Evolutionary conservation across 352 stramenopile genomes (phyloP).

Genomic region (Achlya hypogyna): DNA sequence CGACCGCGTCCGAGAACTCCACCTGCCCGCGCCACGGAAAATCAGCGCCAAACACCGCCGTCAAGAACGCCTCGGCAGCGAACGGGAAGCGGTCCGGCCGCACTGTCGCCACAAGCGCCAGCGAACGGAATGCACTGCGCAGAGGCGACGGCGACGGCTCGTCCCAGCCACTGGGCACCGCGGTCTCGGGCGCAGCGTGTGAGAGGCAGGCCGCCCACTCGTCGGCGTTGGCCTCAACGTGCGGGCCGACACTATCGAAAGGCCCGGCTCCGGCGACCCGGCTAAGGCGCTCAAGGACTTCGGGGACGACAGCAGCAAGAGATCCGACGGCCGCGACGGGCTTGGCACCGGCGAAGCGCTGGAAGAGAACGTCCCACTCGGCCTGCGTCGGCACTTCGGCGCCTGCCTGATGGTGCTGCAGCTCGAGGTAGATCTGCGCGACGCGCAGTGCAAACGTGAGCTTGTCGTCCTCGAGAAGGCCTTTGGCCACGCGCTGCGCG

Average conservation of each 20-base stretch:
- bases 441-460: slow-evolving; percentile 97
- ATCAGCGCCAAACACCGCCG: slow-evolving; percentile 76
- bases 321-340: slow-evolving; percentile 4
- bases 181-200: slow-evolving; percentile 59
- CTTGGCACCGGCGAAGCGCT: neutral
- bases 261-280: slow-evolving; percentile 61
- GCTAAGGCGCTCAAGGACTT: slow-evolving; percentile 67
- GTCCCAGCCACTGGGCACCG: slow-evolving; percentile 63
- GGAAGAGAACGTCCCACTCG: slow-evolving; percentile 12
- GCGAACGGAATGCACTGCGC: slow-evolving; percentile 62
- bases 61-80: slow-evolving; percentile 65
- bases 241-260: slow-evolving; percentile 69
- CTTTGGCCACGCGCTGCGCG: slow-evolving; percentile 87
- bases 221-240: slow-evolving; percentile 46
- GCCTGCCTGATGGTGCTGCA: slow-evolving; percentile 37
- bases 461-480: slow-evolving; percentile 95
- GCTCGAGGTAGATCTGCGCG: slow-evolving; percentile 86
- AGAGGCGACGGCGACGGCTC: slow-evolving; percentile 30
- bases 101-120: slow-evolving; percentile 80
- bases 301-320: slow-evolving; percentile 44
- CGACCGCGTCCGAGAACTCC: slow-evolving; percentile 89
- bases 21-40: slow-evolving; percentile 95
- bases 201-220: slow-evolving; percentile 79
- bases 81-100: slow-evolving; percentile 84
- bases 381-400: neutral